These are phyloP conservation scores for Penicillium sp. DNA, from an alignment of 2,329 filamentous ascomycete genomes.

Conservation along the genomic window DNA sequence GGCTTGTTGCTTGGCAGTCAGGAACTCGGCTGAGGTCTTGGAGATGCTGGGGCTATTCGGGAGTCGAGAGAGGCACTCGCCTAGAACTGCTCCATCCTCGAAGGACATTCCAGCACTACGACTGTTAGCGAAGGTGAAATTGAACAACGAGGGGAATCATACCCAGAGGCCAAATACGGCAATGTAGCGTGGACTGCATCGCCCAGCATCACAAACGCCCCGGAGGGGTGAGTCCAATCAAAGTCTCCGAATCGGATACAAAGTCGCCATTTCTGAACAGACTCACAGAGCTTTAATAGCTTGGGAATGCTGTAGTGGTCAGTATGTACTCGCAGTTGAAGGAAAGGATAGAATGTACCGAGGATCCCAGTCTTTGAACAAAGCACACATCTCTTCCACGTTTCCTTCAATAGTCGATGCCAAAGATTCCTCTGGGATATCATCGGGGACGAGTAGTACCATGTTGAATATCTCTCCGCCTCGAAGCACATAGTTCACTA, in stretches of 20 bases:
- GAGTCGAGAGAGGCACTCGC: constrained; percentile 53
- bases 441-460: constrained; percentile 63
- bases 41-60: constrained; percentile 35
- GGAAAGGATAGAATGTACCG: constrained; percentile 22
- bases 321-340: not conserved
- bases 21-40: constrained; percentile 24
- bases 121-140: not conserved
- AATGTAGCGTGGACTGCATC: constrained; percentile 65
- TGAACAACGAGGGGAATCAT: not conserved
- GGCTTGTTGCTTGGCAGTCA: constrained; percentile 36
- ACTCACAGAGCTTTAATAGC: constrained; percentile 56
- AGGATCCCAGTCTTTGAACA: constrained; percentile 60
- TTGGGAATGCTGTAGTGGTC: constrained; percentile 47
- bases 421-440: constrained; percentile 54
- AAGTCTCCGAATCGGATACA: constrained; percentile 56
- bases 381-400: constrained; percentile 53
- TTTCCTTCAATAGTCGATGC: constrained; percentile 50
- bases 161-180: constrained; percentile 57
- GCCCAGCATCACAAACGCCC: constrained; percentile 59
- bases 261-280: constrained; percentile 61
- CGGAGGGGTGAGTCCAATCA: constrained; percentile 58
- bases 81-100: constrained; percentile 59
- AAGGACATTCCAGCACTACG: constrained; percentile 58
- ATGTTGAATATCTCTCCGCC: constrained; percentile 49
- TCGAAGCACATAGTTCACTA: constrained; percentile 59